Conservation (phyloP, 2,329 filamentous ascomycete species). For the Sclerotinia nivalis region DNA sequence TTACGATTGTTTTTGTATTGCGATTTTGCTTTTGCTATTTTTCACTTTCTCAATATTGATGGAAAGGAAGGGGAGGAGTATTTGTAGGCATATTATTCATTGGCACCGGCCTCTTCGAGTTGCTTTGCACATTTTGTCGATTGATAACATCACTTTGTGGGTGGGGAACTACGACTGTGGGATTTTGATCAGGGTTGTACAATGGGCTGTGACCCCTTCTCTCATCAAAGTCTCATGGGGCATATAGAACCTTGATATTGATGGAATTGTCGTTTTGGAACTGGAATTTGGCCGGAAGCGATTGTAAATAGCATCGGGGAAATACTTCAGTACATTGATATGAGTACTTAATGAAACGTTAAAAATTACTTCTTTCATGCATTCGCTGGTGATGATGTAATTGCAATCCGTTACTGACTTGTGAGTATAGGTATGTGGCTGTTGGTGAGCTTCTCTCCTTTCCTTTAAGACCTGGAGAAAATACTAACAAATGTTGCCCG, state of each 20-base stretch:
- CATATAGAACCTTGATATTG: slow-evolving; percentile 16
- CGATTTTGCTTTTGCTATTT: background rate
- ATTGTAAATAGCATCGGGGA: slow-evolving; percentile 6
- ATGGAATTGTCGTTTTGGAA: background rate
- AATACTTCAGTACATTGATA: background rate
- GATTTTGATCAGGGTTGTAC: slow-evolving; percentile 12
- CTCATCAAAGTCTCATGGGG: slow-evolving; percentile 9
- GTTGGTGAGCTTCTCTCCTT: background rate
- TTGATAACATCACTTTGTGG: slow-evolving; percentile 16
- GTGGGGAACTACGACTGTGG: slow-evolving; percentile 17
- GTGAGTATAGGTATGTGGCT: background rate
- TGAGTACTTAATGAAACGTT: background rate
- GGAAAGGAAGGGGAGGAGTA: background rate
- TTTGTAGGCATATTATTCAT: background rate
- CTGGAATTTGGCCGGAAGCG: background rate
- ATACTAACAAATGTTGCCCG: background rate
- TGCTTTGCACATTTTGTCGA: background rate
- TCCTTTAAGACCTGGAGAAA: background rate
- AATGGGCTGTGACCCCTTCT: slow-evolving; percentile 15
- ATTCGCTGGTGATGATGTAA: background rate
- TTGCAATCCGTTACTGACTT: background rate
- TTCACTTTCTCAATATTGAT: background rate
- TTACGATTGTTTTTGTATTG: slow-evolving; percentile 10
- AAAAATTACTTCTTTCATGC: background rate
- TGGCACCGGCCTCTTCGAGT: background rate